These are phyloP conservation scores for Claviceps sp. DNA, from an alignment of 2,329 filamentous ascomycete species.

Conservation along the genomic window DNA sequence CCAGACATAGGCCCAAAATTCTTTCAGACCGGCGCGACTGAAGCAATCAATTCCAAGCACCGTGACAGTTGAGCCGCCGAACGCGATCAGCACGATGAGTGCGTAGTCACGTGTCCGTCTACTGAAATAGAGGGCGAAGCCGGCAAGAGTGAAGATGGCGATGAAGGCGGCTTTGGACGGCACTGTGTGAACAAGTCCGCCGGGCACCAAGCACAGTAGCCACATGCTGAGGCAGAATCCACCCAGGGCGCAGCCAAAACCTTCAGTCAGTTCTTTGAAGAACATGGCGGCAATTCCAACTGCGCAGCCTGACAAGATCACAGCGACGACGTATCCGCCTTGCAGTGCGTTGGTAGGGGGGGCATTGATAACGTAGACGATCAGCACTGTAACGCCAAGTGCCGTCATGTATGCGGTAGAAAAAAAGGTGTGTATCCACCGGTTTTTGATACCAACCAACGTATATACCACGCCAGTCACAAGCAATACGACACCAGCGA, in stretches of 20 bases:
- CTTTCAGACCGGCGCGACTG: constrained; percentile 77
- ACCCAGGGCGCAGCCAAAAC: constrained; percentile 72
- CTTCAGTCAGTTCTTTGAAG: constrained; percentile 72
- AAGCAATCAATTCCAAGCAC: constrained; percentile 86
- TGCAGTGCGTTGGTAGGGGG: constrained; percentile 65
- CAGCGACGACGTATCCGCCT: constrained; percentile 75
- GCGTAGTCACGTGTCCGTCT: constrained; percentile 66
- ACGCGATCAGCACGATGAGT: constrained; percentile 63
- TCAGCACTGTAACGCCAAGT: constrained; percentile 65
- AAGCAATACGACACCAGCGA: constrained; percentile 67
- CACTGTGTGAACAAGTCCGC: constrained; percentile 54
- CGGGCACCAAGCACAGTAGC: constrained; percentile 65
- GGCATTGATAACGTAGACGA: constrained; percentile 76
- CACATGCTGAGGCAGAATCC: constrained; percentile 85
- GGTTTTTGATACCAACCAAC: constrained; percentile 71
- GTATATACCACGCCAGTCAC: constrained; percentile 56
- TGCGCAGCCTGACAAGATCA: constrained; percentile 56
- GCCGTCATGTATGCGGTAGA: constrained; percentile 62
- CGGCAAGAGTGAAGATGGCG: constrained; percentile 50
- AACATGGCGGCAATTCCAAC: constrained; percentile 63
- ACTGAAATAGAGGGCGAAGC: constrained; percentile 66
- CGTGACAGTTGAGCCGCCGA: constrained; percentile 65
- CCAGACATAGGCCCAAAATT: constrained; percentile 95
- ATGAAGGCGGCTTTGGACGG: constrained; percentile 63
- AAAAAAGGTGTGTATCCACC: constrained; percentile 66